Evolutionary conservation across 352 stramenopile genomes (phyloP), one percentile per base, ranked within the genome.

Genomic region (Saprolegnia parasitica): DNA sequence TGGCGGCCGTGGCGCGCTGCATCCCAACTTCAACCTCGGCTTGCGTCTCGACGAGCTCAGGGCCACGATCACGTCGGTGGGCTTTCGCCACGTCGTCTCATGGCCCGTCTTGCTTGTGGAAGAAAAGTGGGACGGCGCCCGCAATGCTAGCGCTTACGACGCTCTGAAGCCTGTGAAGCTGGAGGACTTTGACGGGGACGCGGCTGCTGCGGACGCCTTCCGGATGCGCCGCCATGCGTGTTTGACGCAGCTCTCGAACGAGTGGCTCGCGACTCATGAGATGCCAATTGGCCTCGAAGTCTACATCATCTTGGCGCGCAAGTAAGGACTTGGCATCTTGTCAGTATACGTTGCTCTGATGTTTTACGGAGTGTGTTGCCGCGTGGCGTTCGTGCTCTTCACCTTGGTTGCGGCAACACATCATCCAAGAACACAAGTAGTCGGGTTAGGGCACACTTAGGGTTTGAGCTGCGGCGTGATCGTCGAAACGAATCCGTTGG

Each of bases 401-500:
- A n/a, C n/a, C n/a, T n/a, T n/a, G n/a, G n/a, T n/a, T n/a, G n/a
- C 29, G 29, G 2, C 29, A 35, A 35, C 29, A 35, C 29, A 21
- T 9, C n/a, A n/a, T n/a, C n/a, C n/a, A n/a, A n/a, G n/a, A n/a
- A n/a, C n/a, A n/a, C n/a, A n/a, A n/a, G n/a, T 52, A 52, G n/a
- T 52, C 45, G 45, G n/a, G 45, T 52, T 21, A 52, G 16, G 45
- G n/a, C 4, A 52, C 45, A 21, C 45, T 64, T 47, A 47, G 56
- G 56, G 35, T 49, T 63, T 11, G n/a, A n/a, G 60, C 26, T 67
- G 35, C 50, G 47, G 47, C 63, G 65, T 40, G 35, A 68, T 68
- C n/a, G 42, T 68, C 32, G 62, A 68, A 8, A 49, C 24, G 76
- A 99, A 99, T 40, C 96, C 96, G 73, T 89, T 96, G 72, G 86